These are phyloP conservation scores for Pseudocercospora fijiensis DNA, from an alignment of 2,329 filamentous ascomycete genomes.

Conservation along the genomic window DNA sequence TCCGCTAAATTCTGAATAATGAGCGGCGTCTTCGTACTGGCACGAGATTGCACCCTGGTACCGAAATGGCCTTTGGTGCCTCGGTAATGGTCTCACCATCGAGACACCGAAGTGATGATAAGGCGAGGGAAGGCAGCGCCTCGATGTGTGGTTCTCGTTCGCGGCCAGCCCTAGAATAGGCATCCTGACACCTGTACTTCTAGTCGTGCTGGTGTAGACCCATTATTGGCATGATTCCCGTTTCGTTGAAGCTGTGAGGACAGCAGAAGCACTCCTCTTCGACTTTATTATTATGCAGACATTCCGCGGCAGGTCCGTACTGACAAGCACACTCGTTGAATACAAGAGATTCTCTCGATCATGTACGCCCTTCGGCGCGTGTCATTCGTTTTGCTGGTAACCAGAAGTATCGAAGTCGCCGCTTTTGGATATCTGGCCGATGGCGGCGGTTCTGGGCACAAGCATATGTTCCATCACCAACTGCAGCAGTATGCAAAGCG, in stretches of 20 bases:
- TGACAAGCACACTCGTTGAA: not conserved
- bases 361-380: not conserved
- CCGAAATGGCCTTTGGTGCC: not conserved
- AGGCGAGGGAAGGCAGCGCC: not conserved
- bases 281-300: not conserved
- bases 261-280: not conserved
- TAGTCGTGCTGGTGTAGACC: not conserved
- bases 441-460: not conserved
- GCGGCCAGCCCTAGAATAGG: not conserved
- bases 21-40: not conserved
- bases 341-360: not conserved
- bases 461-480: constrained; percentile 4
- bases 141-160: not conserved
- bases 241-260: not conserved
- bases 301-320: not conserved
- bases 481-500: not conserved
- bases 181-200: not conserved
- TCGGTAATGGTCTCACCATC: not conserved
- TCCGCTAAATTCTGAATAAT: not conserved
- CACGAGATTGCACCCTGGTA: not conserved
- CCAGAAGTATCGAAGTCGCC: not conserved
- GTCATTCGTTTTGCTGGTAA: not conserved
- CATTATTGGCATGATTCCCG: not conserved
- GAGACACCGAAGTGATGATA: not conserved
- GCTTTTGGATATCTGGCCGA: not conserved